Evolutionary conservation across 1,284 basidiomycete species (phyloP), one percentile per base, ranked within the genome.

Genomic region (Ganoderma lingzhi): DNA sequence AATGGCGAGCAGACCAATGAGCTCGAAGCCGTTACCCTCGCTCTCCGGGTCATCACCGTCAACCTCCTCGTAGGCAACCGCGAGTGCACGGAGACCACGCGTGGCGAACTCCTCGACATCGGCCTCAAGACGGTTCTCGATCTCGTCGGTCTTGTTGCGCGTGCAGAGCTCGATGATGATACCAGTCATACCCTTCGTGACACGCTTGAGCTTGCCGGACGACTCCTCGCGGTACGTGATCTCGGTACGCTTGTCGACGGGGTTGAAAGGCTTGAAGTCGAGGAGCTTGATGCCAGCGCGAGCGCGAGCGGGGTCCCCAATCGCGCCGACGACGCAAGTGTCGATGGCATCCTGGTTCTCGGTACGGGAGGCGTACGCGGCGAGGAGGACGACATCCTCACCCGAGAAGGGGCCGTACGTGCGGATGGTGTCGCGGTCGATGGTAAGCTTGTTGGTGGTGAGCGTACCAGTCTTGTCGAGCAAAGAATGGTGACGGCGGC

Each of bases 271-370:
- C 87, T 97, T 98, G 90, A 99, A 99, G 84, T 99, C 96, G 79
- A 98, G 87, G 68, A 98, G 90, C 82, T 95, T 96, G 86, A 99
- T 98, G 65, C 96, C 97, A 69, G 88, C 88, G 76, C 96, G 96
- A 71, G 97, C 96, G 73, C 88, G 87, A 56, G 82, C 62, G 6
- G 90, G 78, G 80, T 96, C 93, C 67, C 91, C 90, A 68, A 97
- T 86, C 67, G 96, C 93, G 70, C 87, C 84, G 66, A 97, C 93
- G 74, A 98, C 94, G 76, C 94, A 96, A 44, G 87, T 82, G 82
- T 99, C 97, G 77, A 99, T 99, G 70, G 97, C 96, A 78, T 99
- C 97, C 88, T 97, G 95, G 88, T 99, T 99, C 90, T 99, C 97
- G 65, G 95, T 97, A 83, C 96, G 96, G 66, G 96, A 98, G 60